Evolutionary conservation across 768 basidiomycete genomes (phyloP).

Genomic region (Lactarius hengduanensis): DNA sequence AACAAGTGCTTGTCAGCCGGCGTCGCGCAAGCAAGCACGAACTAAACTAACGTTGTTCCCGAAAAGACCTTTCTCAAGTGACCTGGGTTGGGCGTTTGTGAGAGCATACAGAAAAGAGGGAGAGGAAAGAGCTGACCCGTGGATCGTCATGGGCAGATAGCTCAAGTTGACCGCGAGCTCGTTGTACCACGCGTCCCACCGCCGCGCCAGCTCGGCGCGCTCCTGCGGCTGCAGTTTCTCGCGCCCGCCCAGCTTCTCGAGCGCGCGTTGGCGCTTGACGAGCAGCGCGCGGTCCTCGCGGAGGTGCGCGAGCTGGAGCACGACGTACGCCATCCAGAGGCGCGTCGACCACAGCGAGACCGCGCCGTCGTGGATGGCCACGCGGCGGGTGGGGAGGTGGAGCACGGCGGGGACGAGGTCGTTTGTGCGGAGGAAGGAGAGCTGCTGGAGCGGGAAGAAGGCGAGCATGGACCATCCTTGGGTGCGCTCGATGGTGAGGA

Average conservation of each 20-base stretch:
- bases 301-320: constrained; percentile 74
- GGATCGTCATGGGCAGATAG: constrained; percentile 79
- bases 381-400: constrained; percentile 34
- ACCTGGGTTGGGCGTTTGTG: constrained; percentile 11
- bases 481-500: constrained; percentile 75
- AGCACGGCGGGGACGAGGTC: constrained; percentile 58
- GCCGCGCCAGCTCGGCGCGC: constrained; percentile 52
- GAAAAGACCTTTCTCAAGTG: constrained; percentile 27
- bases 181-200: constrained; percentile 68
- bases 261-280: constrained; percentile 49
- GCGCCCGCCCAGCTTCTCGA: constrained; percentile 35
- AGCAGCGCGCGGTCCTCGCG: constrained; percentile 65
- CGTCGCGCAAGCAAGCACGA: not conserved
- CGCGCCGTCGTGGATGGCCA: constrained; percentile 46
- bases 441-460: constrained; percentile 78
- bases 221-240: constrained; percentile 55
- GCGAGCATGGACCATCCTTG: constrained; percentile 77
- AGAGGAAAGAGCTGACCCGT: constrained; percentile 61
- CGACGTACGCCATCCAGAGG: constrained; percentile 77
- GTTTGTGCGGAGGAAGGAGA: constrained; percentile 64
- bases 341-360: constrained; percentile 73
- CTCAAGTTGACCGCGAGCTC: constrained; percentile 70
- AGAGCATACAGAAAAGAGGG: not conserved
- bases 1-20: not conserved
- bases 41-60: constrained; percentile 17